Evolutionary conservation across 495 filamentous ascomycete genomes (phyloP), one percentile per base, ranked within the genome.

Genomic region (Neurospora sp.): DNA sequence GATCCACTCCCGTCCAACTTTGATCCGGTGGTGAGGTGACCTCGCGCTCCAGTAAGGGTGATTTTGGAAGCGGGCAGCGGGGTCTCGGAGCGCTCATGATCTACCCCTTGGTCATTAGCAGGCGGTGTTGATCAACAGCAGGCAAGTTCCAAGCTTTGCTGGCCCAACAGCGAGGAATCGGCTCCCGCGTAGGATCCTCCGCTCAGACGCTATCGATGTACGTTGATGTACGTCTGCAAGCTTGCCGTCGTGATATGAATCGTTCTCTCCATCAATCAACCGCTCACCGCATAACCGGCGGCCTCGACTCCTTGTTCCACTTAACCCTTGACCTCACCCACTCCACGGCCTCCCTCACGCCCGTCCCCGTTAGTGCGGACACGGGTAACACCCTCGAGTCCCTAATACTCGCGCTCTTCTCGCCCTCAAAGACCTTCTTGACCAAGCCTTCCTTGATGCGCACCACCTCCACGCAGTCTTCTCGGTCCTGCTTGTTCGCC

Each of bases 391-490:
- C 96, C 70, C 96, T 87, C 79, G 91, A 94, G 81, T 99, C 96
- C 72, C 94, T 86, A 45, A 97, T 91, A 71, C 90, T 91, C 9
- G 86, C 88, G 0, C 94, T 93, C 78, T 93, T 92, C 77, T 96
- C 94, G 3, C 96, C 94, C 83, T 98, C 94, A 81, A 98, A 96
- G 9, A 98, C 94, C 81, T 91, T 92, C 79, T 94, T 89, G 61
- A 97, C 93, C 22, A 99, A 85, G 0, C 96, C 95, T 80, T 99
- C 96, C 84, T 99, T 99, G 78, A 98, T 96, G 72, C 93, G 85
- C 40, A 98, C 94, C 3, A 98, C 96, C 85, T 99, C 96, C 65
- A 98, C 92, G 76, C 95, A 97, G 80, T 98, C 96, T 79, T 99
- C 96, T 3, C 95, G 85, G 81, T 99, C 96, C 81, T 99, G 96